Evolutionary conservation across 164 flowering plant genomes (phyloP), one percentile per base, ranked within the genome.

Genomic region (Piper longum): DNA sequence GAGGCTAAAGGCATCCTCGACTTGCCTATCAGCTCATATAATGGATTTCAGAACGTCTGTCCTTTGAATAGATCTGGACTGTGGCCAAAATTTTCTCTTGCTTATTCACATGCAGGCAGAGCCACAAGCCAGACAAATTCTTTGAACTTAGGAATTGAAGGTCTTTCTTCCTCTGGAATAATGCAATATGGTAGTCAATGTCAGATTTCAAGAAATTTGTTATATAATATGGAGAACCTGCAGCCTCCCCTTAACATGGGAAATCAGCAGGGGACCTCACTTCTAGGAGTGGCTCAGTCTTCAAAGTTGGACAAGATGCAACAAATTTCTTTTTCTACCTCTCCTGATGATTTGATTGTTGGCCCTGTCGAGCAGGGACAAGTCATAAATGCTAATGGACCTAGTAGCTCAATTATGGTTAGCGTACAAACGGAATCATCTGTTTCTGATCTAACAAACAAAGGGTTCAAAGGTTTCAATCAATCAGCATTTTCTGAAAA

Each of bases 71-170:
- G 83, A 64, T 54, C 86, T 51, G 84, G 86, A 70, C 80, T 86
- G 66, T 68, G 85, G 52, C 55, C 80, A 41, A 81, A 66, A 57
- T 42, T 79, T 41, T 39, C 76, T 59, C 64, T 78, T 12, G 18
- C 67, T 39, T 71, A 87, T 36, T 81, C 77, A 56, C 56, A 74
- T 43, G 66, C 79, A 0, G 71, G 76, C 57, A 83, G 84, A 51
- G 80, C 85, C 77, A 73, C 86, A 54, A 77, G 85, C 51, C 81
- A 89, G 71, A 67, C 84, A 63, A 84, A 84, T 67, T 59, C 82
- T 5, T 18, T 80, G 43, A 70, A 79, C 62, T 69, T 83, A 62
- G 75, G 67, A 61, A 54, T 82, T n/a, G 75, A 70, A 36, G 85
- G 84, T 54, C 76, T 81, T 56, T 6, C 78, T 43, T 58, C 79